Percentiles rank a stretch among this genome's conserved stretches.
Evolutionary conservation across 495 filamentous ascomycete genomes (phyloP).

Genomic region (Copromyces sp.): DNA sequence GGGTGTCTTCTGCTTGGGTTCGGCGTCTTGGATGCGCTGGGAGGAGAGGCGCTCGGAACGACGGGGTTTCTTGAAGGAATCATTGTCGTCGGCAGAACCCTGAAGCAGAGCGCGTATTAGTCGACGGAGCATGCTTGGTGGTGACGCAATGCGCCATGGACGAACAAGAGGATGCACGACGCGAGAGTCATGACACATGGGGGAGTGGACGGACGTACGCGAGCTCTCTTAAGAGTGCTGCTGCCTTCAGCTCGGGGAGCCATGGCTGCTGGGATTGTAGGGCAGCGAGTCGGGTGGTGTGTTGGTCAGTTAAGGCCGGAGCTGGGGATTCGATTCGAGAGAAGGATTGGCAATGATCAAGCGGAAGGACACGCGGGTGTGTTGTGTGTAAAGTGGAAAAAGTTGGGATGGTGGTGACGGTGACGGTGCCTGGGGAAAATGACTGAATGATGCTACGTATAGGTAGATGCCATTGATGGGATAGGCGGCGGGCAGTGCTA

Average conservation of each 20-base stretch:
- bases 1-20: conserved; percentile 43
- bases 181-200: not conserved
- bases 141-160: conserved; percentile 4
- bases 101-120: conserved; percentile 23
- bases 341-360: not conserved
- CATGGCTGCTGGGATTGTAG: conserved; percentile 24
- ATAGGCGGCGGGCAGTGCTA: not conserved
- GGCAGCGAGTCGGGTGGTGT: not conserved
- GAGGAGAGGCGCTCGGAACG: conserved; percentile 50
- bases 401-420: not conserved
- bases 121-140: conserved; percentile 18
- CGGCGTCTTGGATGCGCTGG: conserved; percentile 28
- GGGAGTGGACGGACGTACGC: conserved; percentile 21
- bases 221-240: conserved; percentile 45
- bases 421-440: not conserved
- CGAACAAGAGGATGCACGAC: not conserved
- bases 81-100: conserved; percentile 34
- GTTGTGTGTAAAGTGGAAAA: not conserved
- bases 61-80: conserved; percentile 55
- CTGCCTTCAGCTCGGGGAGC: conserved; percentile 44
- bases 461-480: not conserved
- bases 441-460: not conserved
- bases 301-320: not conserved
- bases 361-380: not conserved
- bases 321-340: not conserved